Conservation (phyloP, 2,329 filamentous ascomycete genomes). For the Amesomyces nigricolor region DNA sequence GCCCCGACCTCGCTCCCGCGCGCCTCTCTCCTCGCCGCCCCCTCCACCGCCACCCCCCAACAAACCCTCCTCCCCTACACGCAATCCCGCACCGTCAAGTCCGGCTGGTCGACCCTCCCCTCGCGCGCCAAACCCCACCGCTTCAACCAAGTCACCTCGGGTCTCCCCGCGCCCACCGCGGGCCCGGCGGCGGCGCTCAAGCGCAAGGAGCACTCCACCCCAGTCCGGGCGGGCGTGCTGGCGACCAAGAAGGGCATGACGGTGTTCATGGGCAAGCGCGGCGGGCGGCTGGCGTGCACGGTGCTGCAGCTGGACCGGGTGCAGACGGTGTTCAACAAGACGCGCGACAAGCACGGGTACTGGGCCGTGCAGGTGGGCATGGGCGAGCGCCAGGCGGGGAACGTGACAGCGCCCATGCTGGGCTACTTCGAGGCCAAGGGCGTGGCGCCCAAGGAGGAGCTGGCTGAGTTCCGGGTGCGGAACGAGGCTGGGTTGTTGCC, state of each 20-base stretch:
- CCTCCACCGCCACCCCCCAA: conserved; percentile 29
- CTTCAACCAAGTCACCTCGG: conserved; percentile 55
- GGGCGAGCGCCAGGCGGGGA: conserved; percentile 66
- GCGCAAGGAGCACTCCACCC: conserved; percentile 54
- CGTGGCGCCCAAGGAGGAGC: conserved; percentile 74
- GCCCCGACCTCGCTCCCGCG: conserved; percentile 9
- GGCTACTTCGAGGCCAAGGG: conserved; percentile 83
- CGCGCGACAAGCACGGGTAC: conserved; percentile 74
- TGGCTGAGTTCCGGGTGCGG: conserved; percentile 84
- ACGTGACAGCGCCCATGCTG: conserved; percentile 74
- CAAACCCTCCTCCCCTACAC: conserved; percentile 24
- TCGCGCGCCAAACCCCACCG: conserved; percentile 48
- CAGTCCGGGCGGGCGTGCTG: conserved; percentile 71
- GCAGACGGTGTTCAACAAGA: conserved; percentile 85
- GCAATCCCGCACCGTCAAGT: conserved; percentile 46
- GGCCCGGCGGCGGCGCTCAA: conserved; percentile 56
- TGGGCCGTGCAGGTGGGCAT: conserved; percentile 87
- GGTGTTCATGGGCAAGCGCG: conserved; percentile 75
- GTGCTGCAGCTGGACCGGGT: conserved; percentile 90
- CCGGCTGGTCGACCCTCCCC: conserved; percentile 53
- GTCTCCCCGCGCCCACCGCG: conserved; percentile 51
- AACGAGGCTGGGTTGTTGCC: conserved; percentile 65
- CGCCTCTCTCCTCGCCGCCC: conserved; percentile 25
- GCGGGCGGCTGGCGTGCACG: conserved; percentile 76
- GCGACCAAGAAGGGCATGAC: conserved; percentile 96